Evolutionary conservation across 2,329 filamentous ascomycete species (phyloP).

Genomic region (Botryosphaeria dothidea): DNA sequence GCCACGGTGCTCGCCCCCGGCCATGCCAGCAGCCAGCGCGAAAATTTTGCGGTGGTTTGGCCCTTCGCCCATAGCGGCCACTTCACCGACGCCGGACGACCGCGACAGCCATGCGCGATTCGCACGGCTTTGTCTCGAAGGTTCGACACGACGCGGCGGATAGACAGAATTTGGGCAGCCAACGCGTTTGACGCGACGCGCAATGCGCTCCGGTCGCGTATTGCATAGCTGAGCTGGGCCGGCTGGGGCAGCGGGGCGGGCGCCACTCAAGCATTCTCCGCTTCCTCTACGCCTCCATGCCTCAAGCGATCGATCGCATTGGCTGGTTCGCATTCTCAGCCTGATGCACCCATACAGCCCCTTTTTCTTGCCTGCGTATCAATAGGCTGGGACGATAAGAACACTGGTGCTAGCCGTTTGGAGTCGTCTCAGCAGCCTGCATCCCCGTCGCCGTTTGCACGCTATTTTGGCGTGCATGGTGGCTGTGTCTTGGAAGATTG

Average conservation of each 20-base stretch:
- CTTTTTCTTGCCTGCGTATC: background rate
- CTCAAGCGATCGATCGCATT: background rate
- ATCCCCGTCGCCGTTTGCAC: constrained; percentile 2
- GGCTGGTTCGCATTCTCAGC: background rate
- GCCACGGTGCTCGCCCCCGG: background rate
- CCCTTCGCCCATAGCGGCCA: background rate
- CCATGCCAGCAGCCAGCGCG: background rate
- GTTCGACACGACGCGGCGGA: background rate
- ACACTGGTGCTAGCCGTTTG: background rate
- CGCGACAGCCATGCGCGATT: background rate
- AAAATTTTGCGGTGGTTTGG: constrained; percentile 1
- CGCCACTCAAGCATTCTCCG: background rate
- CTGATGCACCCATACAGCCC: background rate
- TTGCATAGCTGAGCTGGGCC: background rate
- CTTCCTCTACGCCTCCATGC: background rate
- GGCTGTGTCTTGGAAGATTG: constrained; percentile 3
- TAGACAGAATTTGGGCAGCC: too few species aligned
- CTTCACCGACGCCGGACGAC: background rate
- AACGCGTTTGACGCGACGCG: background rate
- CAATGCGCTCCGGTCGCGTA: background rate
- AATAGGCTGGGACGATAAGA: background rate
- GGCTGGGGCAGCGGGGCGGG: background rate
- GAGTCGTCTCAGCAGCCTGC: background rate
- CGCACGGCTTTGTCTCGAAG: background rate
- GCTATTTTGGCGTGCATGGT: constrained; percentile 8